These are phyloP conservation scores for Fusarium sp. DNA, from an alignment of 2,329 filamentous ascomycete genomes.

Conservation along the genomic window DNA sequence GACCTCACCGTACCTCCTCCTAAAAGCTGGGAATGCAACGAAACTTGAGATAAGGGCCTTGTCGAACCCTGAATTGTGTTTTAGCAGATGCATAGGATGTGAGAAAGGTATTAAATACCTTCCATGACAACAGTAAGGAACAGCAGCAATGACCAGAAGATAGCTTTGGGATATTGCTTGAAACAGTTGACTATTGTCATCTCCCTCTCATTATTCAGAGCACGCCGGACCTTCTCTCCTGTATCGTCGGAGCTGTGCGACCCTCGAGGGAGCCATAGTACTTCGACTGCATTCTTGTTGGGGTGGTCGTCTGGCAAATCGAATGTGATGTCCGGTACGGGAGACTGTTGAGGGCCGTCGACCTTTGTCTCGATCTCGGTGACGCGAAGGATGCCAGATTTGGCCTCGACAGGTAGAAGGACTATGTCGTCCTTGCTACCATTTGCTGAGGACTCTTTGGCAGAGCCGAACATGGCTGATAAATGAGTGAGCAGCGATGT, in stretches of 20 bases:
- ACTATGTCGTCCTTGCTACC: constrained; percentile 39
- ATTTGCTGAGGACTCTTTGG: constrained; percentile 30
- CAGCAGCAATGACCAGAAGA: constrained; percentile 34
- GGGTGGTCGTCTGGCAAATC: constrained; percentile 31
- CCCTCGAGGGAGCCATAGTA: constrained; percentile 36
- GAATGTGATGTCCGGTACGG: constrained; percentile 21
- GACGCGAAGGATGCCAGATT: constrained; percentile 29
- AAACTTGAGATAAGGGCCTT: constrained; percentile 34
- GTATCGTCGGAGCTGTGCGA: constrained; percentile 39
- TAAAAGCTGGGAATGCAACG: constrained; percentile 27
- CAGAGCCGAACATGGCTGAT: constrained; percentile 31
- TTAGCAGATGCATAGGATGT: too few species aligned
- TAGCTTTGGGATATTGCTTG: constrained; percentile 36
- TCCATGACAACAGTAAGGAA: constrained; percentile 43
- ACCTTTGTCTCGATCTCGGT: constrained; percentile 37
- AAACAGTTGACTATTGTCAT: constrained; percentile 32
- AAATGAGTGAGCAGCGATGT: neutral
- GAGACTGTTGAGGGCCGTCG: constrained; percentile 13
- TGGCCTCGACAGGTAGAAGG: constrained; percentile 25
- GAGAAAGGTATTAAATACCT: neutral
- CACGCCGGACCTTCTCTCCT: constrained; percentile 34
- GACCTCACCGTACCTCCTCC: constrained; percentile 44
- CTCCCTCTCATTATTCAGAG: constrained; percentile 34
- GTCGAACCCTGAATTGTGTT: constrained; percentile 8
- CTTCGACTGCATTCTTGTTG: constrained; percentile 25